Conservation (phyloP, 352 stramenopile species). For the Globisporangium middletonii region DNA sequence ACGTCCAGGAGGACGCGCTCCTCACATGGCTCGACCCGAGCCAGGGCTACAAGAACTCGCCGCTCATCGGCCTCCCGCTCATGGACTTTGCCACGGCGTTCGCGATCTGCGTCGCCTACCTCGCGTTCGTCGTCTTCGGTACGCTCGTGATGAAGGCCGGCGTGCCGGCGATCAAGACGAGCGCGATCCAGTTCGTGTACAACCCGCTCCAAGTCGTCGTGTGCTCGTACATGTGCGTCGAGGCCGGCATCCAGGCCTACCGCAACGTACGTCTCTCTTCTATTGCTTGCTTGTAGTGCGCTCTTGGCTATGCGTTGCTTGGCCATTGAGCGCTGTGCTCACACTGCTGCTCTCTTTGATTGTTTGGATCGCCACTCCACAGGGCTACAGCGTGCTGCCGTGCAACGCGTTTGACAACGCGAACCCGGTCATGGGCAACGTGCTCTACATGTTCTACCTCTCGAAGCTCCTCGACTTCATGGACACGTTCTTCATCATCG, state of each 20-base stretch:
- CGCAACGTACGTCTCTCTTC: constrained; percentile 46
- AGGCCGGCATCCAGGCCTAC: constrained; percentile 90
- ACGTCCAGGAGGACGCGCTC: constrained; percentile 36
- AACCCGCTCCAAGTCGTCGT: constrained; percentile 96
- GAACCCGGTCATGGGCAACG: constrained; percentile 91
- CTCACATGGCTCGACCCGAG: constrained; percentile 44
- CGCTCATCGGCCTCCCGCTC: constrained; percentile 32
- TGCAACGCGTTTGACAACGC: constrained; percentile 89
- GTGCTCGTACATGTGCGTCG: constrained; percentile 96
- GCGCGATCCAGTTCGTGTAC: constrained; percentile 93
- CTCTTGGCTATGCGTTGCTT: not conserved
- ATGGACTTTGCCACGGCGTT: constrained; percentile 53
- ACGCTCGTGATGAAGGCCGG: constrained; percentile 72
- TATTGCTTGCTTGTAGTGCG: not conserved
- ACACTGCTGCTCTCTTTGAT: too few relatives aligned
- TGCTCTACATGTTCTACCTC: constrained; percentile 98
- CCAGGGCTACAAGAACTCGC: constrained; percentile 40
- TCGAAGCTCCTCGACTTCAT: constrained; percentile 94
- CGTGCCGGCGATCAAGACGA: constrained; percentile 72
- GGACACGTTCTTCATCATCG: constrained; percentile 98
- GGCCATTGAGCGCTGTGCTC: not conserved
- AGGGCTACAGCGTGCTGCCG: constrained; percentile 85
- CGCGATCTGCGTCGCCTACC: constrained; percentile 53
- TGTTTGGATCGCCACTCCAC: constrained; percentile 4
- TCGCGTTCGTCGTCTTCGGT: constrained; percentile 63